Evolutionary conservation across 352 stramenopile species (phyloP).

Genomic region (Globisporangium nagaii): DNA sequence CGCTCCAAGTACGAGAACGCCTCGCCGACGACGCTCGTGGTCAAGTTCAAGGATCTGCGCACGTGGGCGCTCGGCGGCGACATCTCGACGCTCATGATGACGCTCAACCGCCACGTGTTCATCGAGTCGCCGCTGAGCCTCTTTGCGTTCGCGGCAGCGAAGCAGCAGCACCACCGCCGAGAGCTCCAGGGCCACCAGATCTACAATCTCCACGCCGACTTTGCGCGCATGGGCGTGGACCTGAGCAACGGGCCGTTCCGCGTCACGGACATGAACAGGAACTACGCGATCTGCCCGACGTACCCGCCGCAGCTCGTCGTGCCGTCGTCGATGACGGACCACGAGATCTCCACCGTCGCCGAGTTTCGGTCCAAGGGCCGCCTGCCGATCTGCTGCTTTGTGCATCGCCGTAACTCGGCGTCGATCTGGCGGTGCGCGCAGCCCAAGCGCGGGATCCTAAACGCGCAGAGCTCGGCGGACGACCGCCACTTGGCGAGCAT

Average conservation of each 20-base stretch:
- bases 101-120: slow-evolving; percentile 67
- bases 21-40: slow-evolving; percentile 47
- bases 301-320: slow-evolving; percentile 78
- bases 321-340: slow-evolving; percentile 52
- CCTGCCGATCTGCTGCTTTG: slow-evolving; percentile 79
- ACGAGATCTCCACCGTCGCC: slow-evolving; percentile 56
- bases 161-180: slow-evolving; percentile 14
- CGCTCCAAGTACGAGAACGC: slow-evolving; percentile 26
- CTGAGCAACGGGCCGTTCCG: slow-evolving; percentile 34
- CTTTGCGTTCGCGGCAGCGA: slow-evolving; percentile 49
- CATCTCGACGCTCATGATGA: slow-evolving; percentile 52
- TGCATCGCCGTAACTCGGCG: slow-evolving; percentile 58
- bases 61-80: slow-evolving; percentile 69
- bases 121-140: slow-evolving; percentile 63
- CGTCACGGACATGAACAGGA: slow-evolving; percentile 56
- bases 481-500: slow-evolving; percentile 73
- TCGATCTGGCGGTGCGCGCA: slow-evolving; percentile 84
- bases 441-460: slow-evolving; percentile 80
- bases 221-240: slow-evolving; percentile 66
- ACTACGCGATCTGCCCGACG: slow-evolving; percentile 74
- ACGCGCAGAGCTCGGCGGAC: slow-evolving; percentile 63
- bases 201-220: slow-evolving; percentile 64
- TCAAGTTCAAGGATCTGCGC: slow-evolving; percentile 80
- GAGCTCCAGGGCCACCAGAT: slow-evolving; percentile 49
- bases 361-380: slow-evolving; percentile 80